These are phyloP conservation scores for Sophora flavescens DNA, from an alignment of 306 rosid species.

Conservation along the genomic window DNA sequence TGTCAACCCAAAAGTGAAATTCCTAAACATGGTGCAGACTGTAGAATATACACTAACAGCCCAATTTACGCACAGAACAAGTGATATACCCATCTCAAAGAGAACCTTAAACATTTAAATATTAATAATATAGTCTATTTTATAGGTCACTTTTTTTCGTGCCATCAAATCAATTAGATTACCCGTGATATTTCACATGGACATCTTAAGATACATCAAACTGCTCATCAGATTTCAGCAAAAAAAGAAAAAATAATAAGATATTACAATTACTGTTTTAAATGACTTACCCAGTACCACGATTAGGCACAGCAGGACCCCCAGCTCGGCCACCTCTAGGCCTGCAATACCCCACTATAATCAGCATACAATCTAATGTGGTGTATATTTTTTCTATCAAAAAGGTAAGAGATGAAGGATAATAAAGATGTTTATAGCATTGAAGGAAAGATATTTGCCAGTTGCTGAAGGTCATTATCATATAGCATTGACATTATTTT, in stretches of 20 bases:
- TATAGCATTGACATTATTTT: background rate
- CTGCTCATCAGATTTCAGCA: background rate
- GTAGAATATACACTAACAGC: background rate
- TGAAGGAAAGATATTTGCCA: background rate
- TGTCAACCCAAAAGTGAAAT: background rate
- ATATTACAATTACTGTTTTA: background rate
- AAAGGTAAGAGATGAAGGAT: background rate
- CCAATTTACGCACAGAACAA: background rate
- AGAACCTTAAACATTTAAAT: background rate
- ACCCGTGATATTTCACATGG: background rate
- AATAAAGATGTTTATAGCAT: background rate
- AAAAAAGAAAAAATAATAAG: background rate
- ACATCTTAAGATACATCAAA: background rate
- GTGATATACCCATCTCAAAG: background rate
- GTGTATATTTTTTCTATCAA: background rate
- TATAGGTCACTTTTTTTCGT: background rate
- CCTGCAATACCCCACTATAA: constrained; percentile 53
- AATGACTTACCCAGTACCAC: constrained; percentile 72
- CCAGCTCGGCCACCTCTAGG: constrained; percentile 64
- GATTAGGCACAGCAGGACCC: constrained; percentile 53
- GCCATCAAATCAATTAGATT: background rate
- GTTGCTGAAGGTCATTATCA: background rate
- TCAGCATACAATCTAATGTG: constrained; percentile 31
- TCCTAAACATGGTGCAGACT: background rate
- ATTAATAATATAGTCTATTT: background rate